Conservation (phyloP, 768 basidiomycete species). For the Agaricus subrufescens region DNA sequence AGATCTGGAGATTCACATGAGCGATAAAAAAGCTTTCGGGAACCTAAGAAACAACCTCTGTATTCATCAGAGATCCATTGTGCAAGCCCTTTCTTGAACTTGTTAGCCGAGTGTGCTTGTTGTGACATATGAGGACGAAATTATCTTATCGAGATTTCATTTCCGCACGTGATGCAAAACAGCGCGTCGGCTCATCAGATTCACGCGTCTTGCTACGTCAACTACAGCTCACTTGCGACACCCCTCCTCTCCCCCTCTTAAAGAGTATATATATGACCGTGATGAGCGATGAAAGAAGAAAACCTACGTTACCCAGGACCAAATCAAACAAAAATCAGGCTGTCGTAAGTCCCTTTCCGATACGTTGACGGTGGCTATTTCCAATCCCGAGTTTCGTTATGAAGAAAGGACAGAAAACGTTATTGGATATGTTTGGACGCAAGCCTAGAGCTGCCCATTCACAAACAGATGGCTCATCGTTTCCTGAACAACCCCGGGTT, state of each 20-base stretch:
- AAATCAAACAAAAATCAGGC: conserved; percentile 4
- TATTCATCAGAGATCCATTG: conserved; percentile 37
- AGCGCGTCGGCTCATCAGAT: background rate
- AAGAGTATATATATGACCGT: background rate
- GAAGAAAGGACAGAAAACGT: conserved; percentile 31
- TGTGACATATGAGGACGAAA: conserved; percentile 5
- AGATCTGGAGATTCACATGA: conserved; percentile 34
- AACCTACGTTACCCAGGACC: background rate
- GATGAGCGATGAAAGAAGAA: background rate
- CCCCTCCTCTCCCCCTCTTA: background rate
- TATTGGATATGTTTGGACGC: conserved; percentile 33
- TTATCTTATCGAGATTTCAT: background rate
- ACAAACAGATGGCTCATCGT: background rate
- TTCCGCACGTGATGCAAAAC: conserved; percentile 7
- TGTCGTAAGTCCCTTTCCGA: background rate
- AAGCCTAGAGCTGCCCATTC: conserved; percentile 11
- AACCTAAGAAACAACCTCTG: conserved; percentile 24
- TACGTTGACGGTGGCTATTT: background rate
- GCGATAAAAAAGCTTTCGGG: background rate
- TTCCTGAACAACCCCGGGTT: background rate
- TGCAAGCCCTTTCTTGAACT: conserved; percentile 6
- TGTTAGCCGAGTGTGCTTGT: background rate
- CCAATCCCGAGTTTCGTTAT: too few species aligned
- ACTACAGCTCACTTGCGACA: background rate
- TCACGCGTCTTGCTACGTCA: conserved; percentile 1